These are phyloP conservation scores for Diaporthe aspalathi DNA, from an alignment of 2,329 filamentous ascomycete species.

Conservation along the genomic window DNA sequence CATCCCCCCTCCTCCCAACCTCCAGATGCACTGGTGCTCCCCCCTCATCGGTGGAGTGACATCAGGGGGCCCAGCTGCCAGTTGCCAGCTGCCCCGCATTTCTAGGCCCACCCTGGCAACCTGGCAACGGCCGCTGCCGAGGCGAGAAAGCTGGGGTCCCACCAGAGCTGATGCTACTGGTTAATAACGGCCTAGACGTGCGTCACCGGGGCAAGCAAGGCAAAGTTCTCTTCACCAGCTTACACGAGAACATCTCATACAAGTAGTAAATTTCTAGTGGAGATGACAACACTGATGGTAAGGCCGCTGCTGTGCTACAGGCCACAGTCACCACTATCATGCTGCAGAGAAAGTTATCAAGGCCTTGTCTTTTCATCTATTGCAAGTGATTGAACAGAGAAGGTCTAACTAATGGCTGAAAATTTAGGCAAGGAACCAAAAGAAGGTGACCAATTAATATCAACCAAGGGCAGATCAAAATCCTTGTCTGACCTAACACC, in stretches of 20 bases:
- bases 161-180: not conserved
- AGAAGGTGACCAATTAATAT: not conserved
- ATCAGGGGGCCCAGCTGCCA: conserved; percentile 22
- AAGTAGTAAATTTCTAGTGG: no score
- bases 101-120: conserved; percentile 11
- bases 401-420: not conserved
- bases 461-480: not conserved
- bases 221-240: no score
- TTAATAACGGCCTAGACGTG: not conserved
- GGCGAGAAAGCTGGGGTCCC: conserved; percentile 12
- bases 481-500: not conserved
- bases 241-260: no score
- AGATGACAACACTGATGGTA: no score
- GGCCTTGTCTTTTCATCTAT: no score
- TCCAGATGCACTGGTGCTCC: no score
- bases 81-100: conserved; percentile 11
- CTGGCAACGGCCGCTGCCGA: conserved; percentile 22
- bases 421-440: not conserved
- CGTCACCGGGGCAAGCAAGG: no score
- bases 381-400: not conserved
- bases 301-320: no score
- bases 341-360: no score
- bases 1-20: no score
- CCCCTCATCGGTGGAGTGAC: conserved; percentile 15
- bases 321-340: no score